Conservation (phyloP, 1,284 basidiomycete genomes). For the Jaminaea rosea region DNA sequence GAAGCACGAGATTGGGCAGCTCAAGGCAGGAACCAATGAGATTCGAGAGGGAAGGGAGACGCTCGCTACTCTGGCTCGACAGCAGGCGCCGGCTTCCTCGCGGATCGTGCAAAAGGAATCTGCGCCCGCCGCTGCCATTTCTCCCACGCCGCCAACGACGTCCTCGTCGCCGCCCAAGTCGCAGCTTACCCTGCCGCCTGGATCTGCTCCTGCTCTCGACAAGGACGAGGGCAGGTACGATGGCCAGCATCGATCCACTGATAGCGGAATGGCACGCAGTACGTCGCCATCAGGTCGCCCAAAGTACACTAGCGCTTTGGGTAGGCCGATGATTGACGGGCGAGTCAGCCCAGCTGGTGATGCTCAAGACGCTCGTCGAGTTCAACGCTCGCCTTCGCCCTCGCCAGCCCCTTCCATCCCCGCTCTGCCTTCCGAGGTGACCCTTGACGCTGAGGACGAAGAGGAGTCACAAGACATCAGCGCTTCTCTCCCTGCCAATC, state of each 20-base stretch:
- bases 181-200: slow-evolving; percentile 10
- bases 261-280: slow-evolving; percentile 1
- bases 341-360: slow-evolving; percentile 17
- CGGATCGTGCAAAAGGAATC: no score
- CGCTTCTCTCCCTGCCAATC: no score
- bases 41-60: slow-evolving; percentile 29
- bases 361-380: no score
- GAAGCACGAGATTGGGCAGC: slow-evolving; percentile 42
- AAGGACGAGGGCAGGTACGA: not conserved
- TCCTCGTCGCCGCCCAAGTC: not conserved
- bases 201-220: slow-evolving; percentile 6
- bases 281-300: slow-evolving; percentile 25
- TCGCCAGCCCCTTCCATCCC: no score
- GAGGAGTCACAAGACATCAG: no score
- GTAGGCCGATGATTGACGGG: slow-evolving; percentile 19
- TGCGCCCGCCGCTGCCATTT: no score
- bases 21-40: slow-evolving; percentile 32
- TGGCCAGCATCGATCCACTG: slow-evolving; percentile 13
- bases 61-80: slow-evolving; percentile 20
- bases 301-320: slow-evolving; percentile 27
- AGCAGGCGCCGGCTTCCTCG: no score
- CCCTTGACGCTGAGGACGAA: no score
- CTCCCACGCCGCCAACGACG: not conserved
- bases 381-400: no score
- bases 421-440: no score